Percentiles rank a stretch among this genome's conserved stretches.
Evolutionary conservation across 805 yeast genomes (phyloP).

Genomic region (Ogataea naganishii): DNA sequence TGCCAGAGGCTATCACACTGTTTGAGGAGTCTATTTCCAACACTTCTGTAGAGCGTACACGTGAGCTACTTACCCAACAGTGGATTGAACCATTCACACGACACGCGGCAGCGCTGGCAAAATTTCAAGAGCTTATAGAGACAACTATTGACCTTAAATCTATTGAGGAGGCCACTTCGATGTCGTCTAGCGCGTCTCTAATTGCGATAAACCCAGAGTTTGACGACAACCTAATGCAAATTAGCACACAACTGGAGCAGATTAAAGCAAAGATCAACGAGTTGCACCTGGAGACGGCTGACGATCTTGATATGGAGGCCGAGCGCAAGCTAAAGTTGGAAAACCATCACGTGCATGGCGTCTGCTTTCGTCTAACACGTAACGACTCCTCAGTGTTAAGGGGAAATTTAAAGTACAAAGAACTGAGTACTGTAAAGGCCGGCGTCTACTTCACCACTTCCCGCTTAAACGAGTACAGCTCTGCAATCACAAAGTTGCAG

Average conservation of each 20-base stretch:
- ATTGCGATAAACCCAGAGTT: constrained; percentile 84
- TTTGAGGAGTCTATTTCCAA: constrained; percentile 36
- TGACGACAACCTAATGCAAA: constrained; percentile 62
- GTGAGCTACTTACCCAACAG: constrained; percentile 30
- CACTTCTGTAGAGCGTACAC: constrained; percentile 14
- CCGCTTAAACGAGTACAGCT: constrained; percentile 50
- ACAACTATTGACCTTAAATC: constrained; percentile 86
- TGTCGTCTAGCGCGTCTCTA: constrained; percentile 16
- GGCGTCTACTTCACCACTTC: constrained; percentile 88
- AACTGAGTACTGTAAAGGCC: constrained; percentile 86
- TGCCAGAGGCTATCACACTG: constrained; percentile 60
- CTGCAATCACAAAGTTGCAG: constrained; percentile 48
- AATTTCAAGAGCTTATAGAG: constrained; percentile 80
- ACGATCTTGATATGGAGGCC: constrained; percentile 69
- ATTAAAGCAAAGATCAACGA: constrained; percentile 46
- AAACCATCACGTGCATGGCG: constrained; percentile 80
- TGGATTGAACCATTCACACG: constrained; percentile 56
- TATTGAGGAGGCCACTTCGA: constrained; percentile 63
- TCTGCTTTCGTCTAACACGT: constrained; percentile 91
- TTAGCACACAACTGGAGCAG: constrained; percentile 48
- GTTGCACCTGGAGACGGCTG: constrained; percentile 58
- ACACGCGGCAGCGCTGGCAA: constrained; percentile 42
- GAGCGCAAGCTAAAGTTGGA: constrained; percentile 88
- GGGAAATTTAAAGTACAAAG: constrained; percentile 52
- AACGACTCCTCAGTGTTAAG: constrained; percentile 79